These are phyloP conservation scores for Cyanophora paradoxa DNA, from an alignment of 78 protist species.

Conservation along the genomic window DNA sequence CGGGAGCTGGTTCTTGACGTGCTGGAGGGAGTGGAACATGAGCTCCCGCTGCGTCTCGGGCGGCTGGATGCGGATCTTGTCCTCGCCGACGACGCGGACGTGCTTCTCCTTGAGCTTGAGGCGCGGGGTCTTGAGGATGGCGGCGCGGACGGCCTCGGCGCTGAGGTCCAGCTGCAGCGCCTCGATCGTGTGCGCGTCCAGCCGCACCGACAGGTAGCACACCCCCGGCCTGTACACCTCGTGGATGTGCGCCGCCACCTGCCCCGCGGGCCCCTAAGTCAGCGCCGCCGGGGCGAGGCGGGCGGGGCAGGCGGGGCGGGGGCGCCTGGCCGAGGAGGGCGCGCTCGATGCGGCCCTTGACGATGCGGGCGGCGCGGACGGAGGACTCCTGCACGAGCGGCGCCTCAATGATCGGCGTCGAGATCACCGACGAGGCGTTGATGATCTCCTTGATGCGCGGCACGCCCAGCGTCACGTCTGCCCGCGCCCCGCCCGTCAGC, in stretches of 20 bases:
- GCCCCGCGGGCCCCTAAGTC: neutral
- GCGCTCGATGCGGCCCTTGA: constrained; percentile 86
- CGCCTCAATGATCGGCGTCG: constrained; percentile 91
- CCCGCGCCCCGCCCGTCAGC: no score
- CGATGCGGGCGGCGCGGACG: constrained; percentile 64
- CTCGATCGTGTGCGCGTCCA: constrained; percentile 64
- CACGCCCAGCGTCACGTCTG: constrained; percentile 87
- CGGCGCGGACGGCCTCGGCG: neutral
- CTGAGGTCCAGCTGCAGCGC: constrained; percentile 13
- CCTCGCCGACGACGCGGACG: neutral
- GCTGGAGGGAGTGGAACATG: constrained; percentile 31
- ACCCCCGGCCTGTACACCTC: constrained; percentile 56
- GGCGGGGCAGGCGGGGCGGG: no score
- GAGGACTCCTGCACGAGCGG: constrained; percentile 37
- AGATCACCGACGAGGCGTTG: constrained; percentile 80
- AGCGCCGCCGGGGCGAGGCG: no score
- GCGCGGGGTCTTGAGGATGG: no score
- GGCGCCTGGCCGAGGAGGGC: constrained; percentile 80
- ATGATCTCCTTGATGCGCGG: constrained; percentile 95
- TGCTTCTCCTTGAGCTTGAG: constrained; percentile 27
- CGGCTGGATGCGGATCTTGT: constrained; percentile 23
- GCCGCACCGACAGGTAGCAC: constrained; percentile 52
- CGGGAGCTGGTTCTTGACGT: constrained; percentile 51
- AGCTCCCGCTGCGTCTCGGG: constrained; percentile 12
- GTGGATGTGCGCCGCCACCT: constrained; percentile 44